phyloP scores from a whole-genome alignment of 192 early-diverging fungal species.

The Podila verticillata region DNA sequence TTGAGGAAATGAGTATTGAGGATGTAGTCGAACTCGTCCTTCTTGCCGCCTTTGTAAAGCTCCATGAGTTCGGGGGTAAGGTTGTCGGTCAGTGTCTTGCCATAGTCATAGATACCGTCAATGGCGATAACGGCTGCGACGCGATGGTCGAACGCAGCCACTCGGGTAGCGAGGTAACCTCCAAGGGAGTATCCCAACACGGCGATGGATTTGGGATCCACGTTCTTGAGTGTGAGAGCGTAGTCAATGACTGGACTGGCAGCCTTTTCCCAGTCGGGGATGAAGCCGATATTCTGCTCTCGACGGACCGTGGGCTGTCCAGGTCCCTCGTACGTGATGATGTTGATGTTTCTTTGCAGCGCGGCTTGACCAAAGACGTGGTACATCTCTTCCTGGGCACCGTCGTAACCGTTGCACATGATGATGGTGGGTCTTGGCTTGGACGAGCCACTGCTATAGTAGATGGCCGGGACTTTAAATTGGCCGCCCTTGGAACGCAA shows the following conservation, averaged over 20 bases:
- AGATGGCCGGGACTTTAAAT: conserved; percentile 30
- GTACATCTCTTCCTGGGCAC: conserved; percentile 25
- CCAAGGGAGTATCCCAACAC: conserved; percentile 32
- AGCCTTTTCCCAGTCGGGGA: conserved; percentile 30
- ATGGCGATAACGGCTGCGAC: conserved; percentile 28
- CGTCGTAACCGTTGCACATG: conserved; percentile 32
- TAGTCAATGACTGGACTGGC: conserved; percentile 30
- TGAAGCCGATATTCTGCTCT: conserved; percentile 33
- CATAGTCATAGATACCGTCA: conserved; percentile 33
- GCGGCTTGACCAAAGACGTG: conserved; percentile 30
- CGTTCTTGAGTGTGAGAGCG: conserved; percentile 22
- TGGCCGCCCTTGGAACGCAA: conserved; percentile 23
- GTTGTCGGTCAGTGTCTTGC: conserved; percentile 30
- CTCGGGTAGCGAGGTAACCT: conserved; percentile 30
- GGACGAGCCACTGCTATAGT: conserved; percentile 27
- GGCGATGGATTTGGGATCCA: conserved; percentile 22
- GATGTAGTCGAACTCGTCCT: conserved; percentile 23
- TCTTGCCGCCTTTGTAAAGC: conserved; percentile 27
- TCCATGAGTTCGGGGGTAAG: conserved; percentile 18
- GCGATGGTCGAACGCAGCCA: conserved; percentile 30
- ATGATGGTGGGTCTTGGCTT: conserved; percentile 34
- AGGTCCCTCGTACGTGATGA: conserved; percentile 36
- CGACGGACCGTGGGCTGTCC: conserved; percentile 28
- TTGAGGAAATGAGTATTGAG: conserved; percentile 22
- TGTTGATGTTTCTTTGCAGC: conserved; percentile 24